Conservation (phyloP, 768 basidiomycete species). For the Mycena epipterygia region DNA sequence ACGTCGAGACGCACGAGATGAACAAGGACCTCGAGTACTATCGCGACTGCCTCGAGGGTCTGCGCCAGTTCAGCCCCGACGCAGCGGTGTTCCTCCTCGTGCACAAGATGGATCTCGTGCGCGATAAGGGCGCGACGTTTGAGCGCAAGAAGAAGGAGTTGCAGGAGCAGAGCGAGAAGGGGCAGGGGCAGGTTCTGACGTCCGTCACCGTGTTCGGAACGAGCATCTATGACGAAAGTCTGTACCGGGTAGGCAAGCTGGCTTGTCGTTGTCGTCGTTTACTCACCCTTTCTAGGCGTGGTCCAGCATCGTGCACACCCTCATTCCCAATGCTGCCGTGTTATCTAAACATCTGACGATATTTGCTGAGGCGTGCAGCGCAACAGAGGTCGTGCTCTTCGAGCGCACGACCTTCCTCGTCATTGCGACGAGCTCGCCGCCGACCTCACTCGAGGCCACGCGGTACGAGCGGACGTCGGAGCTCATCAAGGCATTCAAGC, state of each 20-base stretch:
- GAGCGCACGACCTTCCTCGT: conserved; percentile 99
- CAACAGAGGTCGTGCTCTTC: conserved; percentile 95
- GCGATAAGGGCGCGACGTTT: conserved; percentile 70
- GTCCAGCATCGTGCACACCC: conserved; percentile 96
- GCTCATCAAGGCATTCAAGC: conserved; percentile 95
- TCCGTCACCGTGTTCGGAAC: conserved; percentile 87
- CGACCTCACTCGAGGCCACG: conserved; percentile 69
- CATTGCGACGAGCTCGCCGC: conserved; percentile 83
- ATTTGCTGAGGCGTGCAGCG: conserved; percentile 88
- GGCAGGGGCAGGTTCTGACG: conserved; percentile 26
- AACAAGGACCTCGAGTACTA: conserved; percentile 92
- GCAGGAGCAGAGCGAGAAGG: conserved; percentile 73
- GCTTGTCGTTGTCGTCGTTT: conserved; percentile 2
- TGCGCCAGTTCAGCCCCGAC: conserved; percentile 83
- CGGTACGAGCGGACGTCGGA: conserved; percentile 92
- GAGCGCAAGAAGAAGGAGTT: conserved; percentile 83
- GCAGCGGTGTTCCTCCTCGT: conserved; percentile 91
- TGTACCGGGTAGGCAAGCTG: conserved; percentile 81
- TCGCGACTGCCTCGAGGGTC: conserved; percentile 88
- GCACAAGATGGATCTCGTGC: conserved; percentile 98
- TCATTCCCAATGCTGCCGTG: conserved; percentile 95
- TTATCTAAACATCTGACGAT: conserved; percentile 89
- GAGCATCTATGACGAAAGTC: conserved; percentile 96
- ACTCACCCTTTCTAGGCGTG: conserved; percentile 76
- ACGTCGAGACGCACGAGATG: conserved; percentile 90